These are phyloP conservation scores for Metschnikowia cerradonensis DNA, from an alignment of 805 yeast species.

Conservation along the genomic window DNA sequence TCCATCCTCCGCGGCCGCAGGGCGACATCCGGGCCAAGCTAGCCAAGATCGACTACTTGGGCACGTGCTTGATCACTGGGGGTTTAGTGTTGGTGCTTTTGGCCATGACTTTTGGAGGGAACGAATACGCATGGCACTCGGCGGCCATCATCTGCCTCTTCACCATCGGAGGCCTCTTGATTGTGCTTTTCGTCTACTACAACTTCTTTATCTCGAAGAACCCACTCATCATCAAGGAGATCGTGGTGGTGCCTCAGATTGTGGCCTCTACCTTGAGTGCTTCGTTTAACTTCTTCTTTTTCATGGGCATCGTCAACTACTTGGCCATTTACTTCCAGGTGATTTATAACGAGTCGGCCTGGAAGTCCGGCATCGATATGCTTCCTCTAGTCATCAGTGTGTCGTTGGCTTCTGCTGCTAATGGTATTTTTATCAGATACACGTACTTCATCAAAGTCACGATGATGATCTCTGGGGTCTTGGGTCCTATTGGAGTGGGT, in stretches of 20 bases:
- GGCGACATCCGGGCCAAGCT: conserved; percentile 38
- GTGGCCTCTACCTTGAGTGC: conserved; percentile 35
- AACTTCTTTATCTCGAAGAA: conserved; percentile 39
- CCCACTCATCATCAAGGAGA: conserved; percentile 45
- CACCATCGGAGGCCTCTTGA: conserved; percentile 40
- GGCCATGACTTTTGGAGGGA: conserved; percentile 55
- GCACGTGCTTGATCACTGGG: conserved; percentile 40
- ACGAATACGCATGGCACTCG: conserved; percentile 49
- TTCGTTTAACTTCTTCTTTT: conserved; percentile 34
- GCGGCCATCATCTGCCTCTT: conserved; percentile 50
- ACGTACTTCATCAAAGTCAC: conserved; percentile 31
- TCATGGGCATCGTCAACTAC: conserved; percentile 34
- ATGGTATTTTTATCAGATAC: conserved; percentile 29
- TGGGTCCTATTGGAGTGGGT: conserved; percentile 35
- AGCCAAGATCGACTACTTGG: conserved; percentile 45
- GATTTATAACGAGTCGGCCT: conserved; percentile 30
- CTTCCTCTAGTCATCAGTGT: conserved; percentile 34
- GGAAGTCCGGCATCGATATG: conserved; percentile 35
- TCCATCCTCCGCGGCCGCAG: conserved; percentile 46
- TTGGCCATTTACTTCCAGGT: conserved; percentile 40
- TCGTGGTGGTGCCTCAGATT: conserved; percentile 36
- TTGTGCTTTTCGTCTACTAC: conserved; percentile 34
- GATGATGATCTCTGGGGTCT: conserved; percentile 26
- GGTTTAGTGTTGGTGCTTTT: conserved; percentile 44
- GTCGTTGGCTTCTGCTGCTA: conserved; percentile 27